A percentile compares a stretch with the other conserved stretches of the same genome.
Conservation (phyloP, 1,139 yeast genomes). For the Debaryomyces udenii region DNA sequence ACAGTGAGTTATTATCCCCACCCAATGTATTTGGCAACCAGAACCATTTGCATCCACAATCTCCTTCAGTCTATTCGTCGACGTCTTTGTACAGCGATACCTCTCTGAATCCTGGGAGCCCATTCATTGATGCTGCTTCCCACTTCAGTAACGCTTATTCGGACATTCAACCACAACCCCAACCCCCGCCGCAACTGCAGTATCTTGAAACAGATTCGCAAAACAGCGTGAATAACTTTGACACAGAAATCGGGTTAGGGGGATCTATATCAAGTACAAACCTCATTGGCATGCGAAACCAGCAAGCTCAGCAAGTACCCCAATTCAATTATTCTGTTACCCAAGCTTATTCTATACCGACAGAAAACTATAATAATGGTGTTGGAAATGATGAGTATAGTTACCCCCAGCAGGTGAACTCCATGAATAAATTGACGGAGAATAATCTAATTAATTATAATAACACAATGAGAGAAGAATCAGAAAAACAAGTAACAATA, state of each 20-base stretch:
- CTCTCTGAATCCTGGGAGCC: constrained; percentile 44
- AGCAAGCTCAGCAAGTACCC: constrained; percentile 9
- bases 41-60: constrained; percentile 18
- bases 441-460: constrained; percentile 25
- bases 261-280: constrained; percentile 45
- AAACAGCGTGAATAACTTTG: constrained; percentile 24
- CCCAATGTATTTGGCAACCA: constrained; percentile 8
- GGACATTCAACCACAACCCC: constrained; percentile 15
- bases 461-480: constrained; percentile 14
- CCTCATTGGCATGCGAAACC: constrained; percentile 22
- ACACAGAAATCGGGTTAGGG: constrained; percentile 43
- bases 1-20: constrained; percentile 7
- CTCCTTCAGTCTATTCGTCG: constrained; percentile 25
- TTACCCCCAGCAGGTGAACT: constrained; percentile 10
- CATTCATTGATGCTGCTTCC: constrained; percentile 44
- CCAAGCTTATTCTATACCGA: constrained; percentile 5
- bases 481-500: constrained; percentile 28
- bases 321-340: constrained; percentile 19
- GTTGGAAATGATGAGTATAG: constrained; percentile 12
- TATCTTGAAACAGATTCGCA: constrained; percentile 15
- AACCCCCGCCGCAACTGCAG: constrained; percentile 1
- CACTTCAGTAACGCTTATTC: constrained; percentile 27
- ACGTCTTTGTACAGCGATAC: constrained; percentile 41
- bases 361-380: constrained; percentile 5
- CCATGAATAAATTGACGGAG: constrained; percentile 29